Evolutionary conservation across 306 rosid genomes (phyloP), one percentile per base, ranked within the genome.

Genomic region (Ormosia semicastrata): DNA sequence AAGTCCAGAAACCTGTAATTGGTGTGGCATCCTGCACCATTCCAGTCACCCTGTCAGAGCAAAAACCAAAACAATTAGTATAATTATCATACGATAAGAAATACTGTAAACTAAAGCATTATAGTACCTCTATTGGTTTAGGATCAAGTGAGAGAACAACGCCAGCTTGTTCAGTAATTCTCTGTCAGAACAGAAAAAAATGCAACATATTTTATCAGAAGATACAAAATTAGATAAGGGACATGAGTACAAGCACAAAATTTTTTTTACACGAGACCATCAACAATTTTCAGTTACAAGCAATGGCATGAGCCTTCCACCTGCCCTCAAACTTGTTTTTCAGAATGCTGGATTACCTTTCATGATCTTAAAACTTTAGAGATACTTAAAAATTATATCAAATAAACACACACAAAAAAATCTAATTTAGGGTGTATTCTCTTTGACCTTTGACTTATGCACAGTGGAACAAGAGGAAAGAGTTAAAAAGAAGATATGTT

Each of bases 21-120:
- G 87, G 98, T 94, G 94, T 96, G 99, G 88, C 93, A 88, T 80
- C 99, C 98, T 18, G 99, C 99, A 73, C 99, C 98, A 71, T 96
- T 96, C 99, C 98, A 96, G 80, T 96, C 98, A 84, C 99, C 99
- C 99, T 96, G 87, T 29, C 52, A 73, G 71, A 43, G 77, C 79
- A 70, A 81, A 46, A 67, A 39, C 39, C 72, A 74, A 52, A 60
- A 80, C 40, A 36, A 40, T 71, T 75, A 80, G 75, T 33, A 76
- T 32, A 18, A 37, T 5, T 33, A 7, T 32, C 17, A 74, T 30
- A 39, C 18, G 79, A 74, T 37, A 79, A 62, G 41, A 67, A 65
- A 39, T 46, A 40, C 29, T 32, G 56, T 17, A n/a, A 78, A 71
- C 18, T 7, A 24, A 37, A 77, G 17, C 44, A 59, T 46, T 53